Base-by-base conservation (phyloP, 345 rosid species). In the Citrus trifoliata region DNA sequence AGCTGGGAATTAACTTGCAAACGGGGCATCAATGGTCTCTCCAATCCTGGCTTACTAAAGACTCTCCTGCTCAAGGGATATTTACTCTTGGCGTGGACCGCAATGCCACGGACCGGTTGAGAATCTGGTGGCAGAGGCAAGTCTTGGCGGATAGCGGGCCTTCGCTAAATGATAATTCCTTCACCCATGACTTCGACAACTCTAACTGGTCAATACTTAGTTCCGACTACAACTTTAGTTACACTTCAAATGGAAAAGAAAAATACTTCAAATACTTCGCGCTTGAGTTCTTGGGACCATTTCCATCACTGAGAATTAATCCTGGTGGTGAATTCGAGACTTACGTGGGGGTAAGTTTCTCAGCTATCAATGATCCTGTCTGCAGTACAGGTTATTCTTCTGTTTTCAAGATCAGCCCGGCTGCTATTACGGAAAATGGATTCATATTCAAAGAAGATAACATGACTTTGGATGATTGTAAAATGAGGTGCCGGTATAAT, bases 1-100 rank as follows among this genome's bases (percentile, higher is more conserved):
- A 88, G 76, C 62, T 84, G 0, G 89, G 88, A 63, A 75, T 81
- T 19, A 77, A 80, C 70, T 40, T 53, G 30, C 67, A 79, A 78
- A 81, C 77, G 0, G 85, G 80, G 48, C 78, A 76, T 35, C 40
- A 12, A 28, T 79, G 82, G 83, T 81, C 76, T 14, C 72, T 82
- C 8, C 81, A 71, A 22, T 85, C 85, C 38, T 86, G 85, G 82
- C 59, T 53, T 18, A 60, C 56, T 22, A 22, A 67, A 33, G 7
- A 12, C 18, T 59, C 76, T 22, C 80, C 85, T 59, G 82, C 70
- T 22, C 33, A 63, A 73, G 88, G 88, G 5, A 72, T 83, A 40
- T 74, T 73, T 59, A 71, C 73, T 13, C 32, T 85, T 67, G 83
- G 87, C 2, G 27, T 82, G 80, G 84, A 87, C 62, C 74, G 7